Evolutionary conservation across 176 grass and related monocot species (phyloP).

Genomic region (Zizania latifolia): DNA sequence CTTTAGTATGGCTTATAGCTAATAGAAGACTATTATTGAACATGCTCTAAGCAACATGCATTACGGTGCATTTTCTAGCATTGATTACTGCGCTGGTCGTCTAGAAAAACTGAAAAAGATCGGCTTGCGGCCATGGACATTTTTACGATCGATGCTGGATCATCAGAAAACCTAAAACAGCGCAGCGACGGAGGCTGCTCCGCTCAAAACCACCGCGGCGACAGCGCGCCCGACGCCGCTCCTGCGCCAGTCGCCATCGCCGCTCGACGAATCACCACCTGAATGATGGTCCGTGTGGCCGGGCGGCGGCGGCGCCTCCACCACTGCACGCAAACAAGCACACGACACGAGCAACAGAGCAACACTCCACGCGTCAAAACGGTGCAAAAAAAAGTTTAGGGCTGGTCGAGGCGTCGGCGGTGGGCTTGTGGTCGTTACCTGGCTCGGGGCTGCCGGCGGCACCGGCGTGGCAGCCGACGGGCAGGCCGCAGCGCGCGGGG

Average conservation of each 20-base stretch:
- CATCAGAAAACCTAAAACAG: background rate
- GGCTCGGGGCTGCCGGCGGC: constrained; percentile 11
- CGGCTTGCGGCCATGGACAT: background rate
- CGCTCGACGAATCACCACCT: background rate
- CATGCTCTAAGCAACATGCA: too few species aligned
- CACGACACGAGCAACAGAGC: background rate
- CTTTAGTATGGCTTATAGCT: too few species aligned
- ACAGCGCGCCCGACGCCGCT: background rate
- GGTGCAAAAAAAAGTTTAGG: too few species aligned
- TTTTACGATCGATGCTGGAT: too few species aligned
- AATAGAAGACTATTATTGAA: too few species aligned
- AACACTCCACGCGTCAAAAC: background rate
- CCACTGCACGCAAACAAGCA: constrained; percentile 32
- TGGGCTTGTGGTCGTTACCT: background rate
- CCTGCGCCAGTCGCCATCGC: background rate
- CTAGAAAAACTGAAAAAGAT: background rate
- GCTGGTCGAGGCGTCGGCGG: too few species aligned
- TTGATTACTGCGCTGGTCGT: background rate
- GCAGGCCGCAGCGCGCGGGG: constrained; percentile 28
- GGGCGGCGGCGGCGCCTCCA: constrained; percentile 33
- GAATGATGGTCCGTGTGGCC: background rate
- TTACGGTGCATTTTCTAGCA: background rate
- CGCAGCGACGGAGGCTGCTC: background rate
- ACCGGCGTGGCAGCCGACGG: constrained; percentile 21
- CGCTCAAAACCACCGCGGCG: background rate